A percentile compares a stretch with the other conserved stretches of the same genome.
Conservation (phyloP, 805 yeast genomes). For the Candida methanosorbosa region DNA sequence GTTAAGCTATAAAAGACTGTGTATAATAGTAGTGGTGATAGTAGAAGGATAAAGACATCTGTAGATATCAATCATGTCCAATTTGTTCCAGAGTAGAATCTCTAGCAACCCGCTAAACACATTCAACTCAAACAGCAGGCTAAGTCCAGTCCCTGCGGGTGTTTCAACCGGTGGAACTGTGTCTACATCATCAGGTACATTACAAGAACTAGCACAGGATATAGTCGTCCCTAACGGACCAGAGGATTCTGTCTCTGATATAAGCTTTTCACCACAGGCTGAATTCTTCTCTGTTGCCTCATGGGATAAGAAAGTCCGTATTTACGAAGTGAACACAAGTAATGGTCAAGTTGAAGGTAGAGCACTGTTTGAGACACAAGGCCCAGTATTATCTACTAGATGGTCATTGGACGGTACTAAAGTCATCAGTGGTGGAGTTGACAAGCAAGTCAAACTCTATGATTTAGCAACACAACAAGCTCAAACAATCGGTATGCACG, state of each 20-base stretch:
- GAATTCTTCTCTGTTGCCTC: constrained; percentile 76
- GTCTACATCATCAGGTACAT: constrained; percentile 33
- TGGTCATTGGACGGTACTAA: constrained; percentile 87
- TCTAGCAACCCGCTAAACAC: not conserved
- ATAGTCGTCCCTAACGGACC: constrained; percentile 70
- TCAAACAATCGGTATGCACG: constrained; percentile 81
- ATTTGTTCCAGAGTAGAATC: too few relatives aligned
- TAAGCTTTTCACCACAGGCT: constrained; percentile 80
- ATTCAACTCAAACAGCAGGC: not conserved
- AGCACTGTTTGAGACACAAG: constrained; percentile 84
- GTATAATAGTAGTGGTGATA: too few relatives aligned
- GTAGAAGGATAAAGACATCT: too few relatives aligned
- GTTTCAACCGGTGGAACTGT: constrained; percentile 7
- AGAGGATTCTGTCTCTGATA: constrained; percentile 81
- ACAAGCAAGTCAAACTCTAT: constrained; percentile 75
- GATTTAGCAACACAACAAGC: constrained; percentile 78
- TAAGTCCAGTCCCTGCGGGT: constrained; percentile 1
- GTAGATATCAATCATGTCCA: too few relatives aligned
- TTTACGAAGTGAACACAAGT: constrained; percentile 72
- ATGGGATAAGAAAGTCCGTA: constrained; percentile 93
- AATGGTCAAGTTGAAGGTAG: constrained; percentile 79
- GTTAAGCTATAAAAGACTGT: too few relatives aligned
- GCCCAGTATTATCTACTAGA: constrained; percentile 72
- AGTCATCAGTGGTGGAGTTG: constrained; percentile 84
- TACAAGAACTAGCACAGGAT: constrained; percentile 62